These are phyloP conservation scores for Sclerotinia nivalis DNA, from an alignment of 2,329 filamentous ascomycete species.

Conservation along the genomic window DNA sequence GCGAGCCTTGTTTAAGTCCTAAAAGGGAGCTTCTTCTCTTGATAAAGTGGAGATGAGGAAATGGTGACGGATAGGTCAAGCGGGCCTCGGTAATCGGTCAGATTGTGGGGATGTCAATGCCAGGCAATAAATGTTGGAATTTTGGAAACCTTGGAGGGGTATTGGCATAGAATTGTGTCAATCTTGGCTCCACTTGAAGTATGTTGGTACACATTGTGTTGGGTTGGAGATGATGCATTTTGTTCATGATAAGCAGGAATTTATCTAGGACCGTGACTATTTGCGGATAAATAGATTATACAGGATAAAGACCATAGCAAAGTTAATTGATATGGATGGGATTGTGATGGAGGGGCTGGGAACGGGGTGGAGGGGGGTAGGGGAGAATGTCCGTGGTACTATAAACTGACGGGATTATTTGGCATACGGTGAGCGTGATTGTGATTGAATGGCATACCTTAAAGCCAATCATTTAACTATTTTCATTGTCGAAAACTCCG, in stretches of 20 bases:
- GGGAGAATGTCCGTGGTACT: background rate
- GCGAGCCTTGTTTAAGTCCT: background rate
- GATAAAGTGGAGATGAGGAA: background rate
- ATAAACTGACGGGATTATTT: background rate
- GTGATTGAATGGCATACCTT: background rate
- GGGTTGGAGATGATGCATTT: background rate
- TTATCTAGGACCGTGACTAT: background rate
- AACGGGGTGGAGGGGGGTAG: background rate
- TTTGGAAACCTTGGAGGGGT: slow-evolving; percentile 15
- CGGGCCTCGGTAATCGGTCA: slow-evolving; percentile 17
- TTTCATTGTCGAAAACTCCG: background rate
- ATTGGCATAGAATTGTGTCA: background rate
- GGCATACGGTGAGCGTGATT: background rate
- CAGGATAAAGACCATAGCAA: background rate
- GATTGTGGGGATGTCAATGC: slow-evolving; percentile 15
- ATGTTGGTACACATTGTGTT: background rate
- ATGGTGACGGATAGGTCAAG: slow-evolving; percentile 5
- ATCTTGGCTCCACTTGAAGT: background rate
- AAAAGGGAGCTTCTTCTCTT: slow-evolving; percentile 3
- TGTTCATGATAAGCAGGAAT: background rate
- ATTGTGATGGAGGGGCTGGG: background rate
- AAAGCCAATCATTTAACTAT: background rate
- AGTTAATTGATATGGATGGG: background rate
- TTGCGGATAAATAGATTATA: background rate
- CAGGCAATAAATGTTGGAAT: slow-evolving; percentile 6